phyloP scores from a whole-genome alignment of 164 flowering plant species.

The Cinnamomum micranthum region DNA sequence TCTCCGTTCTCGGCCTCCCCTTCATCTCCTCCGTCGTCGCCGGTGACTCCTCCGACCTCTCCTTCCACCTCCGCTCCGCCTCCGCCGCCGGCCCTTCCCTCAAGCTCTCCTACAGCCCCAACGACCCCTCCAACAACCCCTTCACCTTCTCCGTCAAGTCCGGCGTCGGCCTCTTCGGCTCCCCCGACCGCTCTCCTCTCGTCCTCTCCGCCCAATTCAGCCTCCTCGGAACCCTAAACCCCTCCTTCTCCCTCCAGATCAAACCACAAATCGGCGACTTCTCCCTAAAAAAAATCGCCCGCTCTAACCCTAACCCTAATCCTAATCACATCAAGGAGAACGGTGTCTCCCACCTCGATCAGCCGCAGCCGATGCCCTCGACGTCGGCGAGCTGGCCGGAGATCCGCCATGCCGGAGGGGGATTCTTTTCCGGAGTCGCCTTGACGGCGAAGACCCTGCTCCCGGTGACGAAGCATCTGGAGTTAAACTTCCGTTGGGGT shows the following conservation, averaged over 20 bases:
- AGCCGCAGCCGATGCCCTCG: conserved; percentile 17
- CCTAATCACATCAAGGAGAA: conserved; percentile 16
- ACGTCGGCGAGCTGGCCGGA: conserved; percentile 23
- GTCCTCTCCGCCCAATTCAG: conserved; percentile 51
- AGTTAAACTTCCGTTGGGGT: conserved; percentile 59
- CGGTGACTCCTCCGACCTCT: conserved; percentile 44
- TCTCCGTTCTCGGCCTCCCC: conserved; percentile 47
- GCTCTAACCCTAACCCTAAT: conserved; percentile 21
- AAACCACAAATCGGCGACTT: conserved; percentile 55
- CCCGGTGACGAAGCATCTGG: conserved; percentile 43
- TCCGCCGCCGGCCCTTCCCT: conserved; percentile 54
- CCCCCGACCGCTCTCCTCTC: conserved; percentile 62
- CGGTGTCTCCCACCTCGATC: conserved; percentile 15
- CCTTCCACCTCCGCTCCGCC: conserved; percentile 52
- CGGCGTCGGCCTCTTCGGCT: conserved; percentile 59
- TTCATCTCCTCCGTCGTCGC: conserved; percentile 47
- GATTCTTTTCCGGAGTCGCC: conserved; percentile 43
- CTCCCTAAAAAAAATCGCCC: conserved; percentile 38
- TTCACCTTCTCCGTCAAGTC: conserved; percentile 61
- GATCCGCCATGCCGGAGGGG: conserved; percentile 19
- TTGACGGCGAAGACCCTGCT: conserved; percentile 50
- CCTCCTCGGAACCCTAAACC: conserved; percentile 34
- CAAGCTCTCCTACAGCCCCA: conserved; percentile 47
- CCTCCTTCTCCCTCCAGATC: conserved; percentile 38
- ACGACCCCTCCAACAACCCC: conserved; percentile 12